These are phyloP conservation scores for Quercus mongolica DNA, from an alignment of 306 rosid species.

Conservation along the genomic window DNA sequence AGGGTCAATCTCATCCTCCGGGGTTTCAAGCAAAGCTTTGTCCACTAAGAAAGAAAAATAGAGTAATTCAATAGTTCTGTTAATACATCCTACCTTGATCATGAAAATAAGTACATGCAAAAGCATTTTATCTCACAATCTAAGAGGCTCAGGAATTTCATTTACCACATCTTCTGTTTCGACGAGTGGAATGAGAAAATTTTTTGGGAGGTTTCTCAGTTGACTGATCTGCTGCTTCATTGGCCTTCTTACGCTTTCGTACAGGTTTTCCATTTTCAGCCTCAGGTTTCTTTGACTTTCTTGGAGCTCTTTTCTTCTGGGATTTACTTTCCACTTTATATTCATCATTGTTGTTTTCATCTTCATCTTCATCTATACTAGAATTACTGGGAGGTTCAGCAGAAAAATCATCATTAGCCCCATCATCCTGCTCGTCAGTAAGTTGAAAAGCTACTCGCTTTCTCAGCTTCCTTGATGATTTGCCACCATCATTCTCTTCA, in stretches of 20 bases:
- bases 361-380: slow-evolving; percentile 26
- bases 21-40: slow-evolving; percentile 69
- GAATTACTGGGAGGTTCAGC: slow-evolving; percentile 38
- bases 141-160: neutral
- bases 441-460: slow-evolving; percentile 33
- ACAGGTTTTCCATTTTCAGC: slow-evolving; percentile 52
- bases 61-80: slow-evolving; percentile 22
- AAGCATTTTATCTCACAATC: neutral
- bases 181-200: slow-evolving; percentile 73
- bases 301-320: slow-evolving; percentile 40
- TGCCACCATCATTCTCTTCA: slow-evolving; percentile 34
- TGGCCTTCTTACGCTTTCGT: slow-evolving; percentile 41
- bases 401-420: slow-evolving; percentile 25
- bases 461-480: slow-evolving; percentile 45
- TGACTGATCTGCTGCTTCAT: slow-evolving; percentile 33
- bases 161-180: slow-evolving; percentile 66
- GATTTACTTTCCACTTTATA: slow-evolving; percentile 25
- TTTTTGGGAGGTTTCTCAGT: slow-evolving; percentile 50
- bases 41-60: slow-evolving; percentile 45
- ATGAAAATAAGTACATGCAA: neutral
- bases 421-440: slow-evolving; percentile 36
- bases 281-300: slow-evolving; percentile 43
- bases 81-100: neutral
- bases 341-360: slow-evolving; percentile 39
- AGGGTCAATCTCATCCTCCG: slow-evolving; percentile 73